Percentiles rank a stretch among this genome's conserved stretches.
phyloP scores from a whole-genome alignment of 805 yeast species.

The Candida insectalens region DNA sequence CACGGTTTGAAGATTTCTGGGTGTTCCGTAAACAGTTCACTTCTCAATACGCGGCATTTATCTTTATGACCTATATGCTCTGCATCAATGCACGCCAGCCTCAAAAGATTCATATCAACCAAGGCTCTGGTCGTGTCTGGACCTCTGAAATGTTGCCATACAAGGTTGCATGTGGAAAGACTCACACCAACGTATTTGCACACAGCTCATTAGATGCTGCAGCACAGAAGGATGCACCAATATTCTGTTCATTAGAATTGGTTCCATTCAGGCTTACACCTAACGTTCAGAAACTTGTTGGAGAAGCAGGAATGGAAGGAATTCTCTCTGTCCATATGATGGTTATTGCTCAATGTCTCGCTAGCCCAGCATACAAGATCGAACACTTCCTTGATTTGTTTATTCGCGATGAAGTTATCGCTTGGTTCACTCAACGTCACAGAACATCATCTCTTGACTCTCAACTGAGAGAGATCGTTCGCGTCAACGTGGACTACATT shows the following conservation, averaged over 20 bases:
- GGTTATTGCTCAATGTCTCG: constrained; percentile 76
- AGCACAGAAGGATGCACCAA: constrained; percentile 57
- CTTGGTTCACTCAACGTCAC: constrained; percentile 89
- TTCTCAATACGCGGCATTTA: constrained; percentile 87
- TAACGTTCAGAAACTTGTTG: constrained; percentile 85
- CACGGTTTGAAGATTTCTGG: constrained; percentile 92
- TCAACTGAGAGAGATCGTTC: constrained; percentile 78
- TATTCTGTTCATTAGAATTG: constrained; percentile 83
- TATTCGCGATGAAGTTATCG: constrained; percentile 89
- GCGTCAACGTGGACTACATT: constrained; percentile 78
- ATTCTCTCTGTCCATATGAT: constrained; percentile 76
- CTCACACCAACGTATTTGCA: constrained; percentile 29
- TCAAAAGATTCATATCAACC: constrained; percentile 78
- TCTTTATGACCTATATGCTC: constrained; percentile 90
- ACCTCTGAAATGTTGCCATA: constrained; percentile 95
- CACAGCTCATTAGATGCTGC: constrained; percentile 38
- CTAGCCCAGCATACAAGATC: constrained; percentile 87
- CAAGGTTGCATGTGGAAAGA: constrained; percentile 49
- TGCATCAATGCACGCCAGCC: constrained; percentile 90
- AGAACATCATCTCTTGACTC: constrained; percentile 65
- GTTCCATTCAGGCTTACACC: constrained; percentile 97
- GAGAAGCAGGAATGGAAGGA: constrained; percentile 91
- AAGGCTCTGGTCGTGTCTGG: constrained; percentile 80
- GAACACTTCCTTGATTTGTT: constrained; percentile 88
- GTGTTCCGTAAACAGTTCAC: constrained; percentile 91